These are phyloP conservation scores for Acephala macrosclerotiorum DNA, from an alignment of 2,329 filamentous ascomycete genomes.

Conservation along the genomic window DNA sequence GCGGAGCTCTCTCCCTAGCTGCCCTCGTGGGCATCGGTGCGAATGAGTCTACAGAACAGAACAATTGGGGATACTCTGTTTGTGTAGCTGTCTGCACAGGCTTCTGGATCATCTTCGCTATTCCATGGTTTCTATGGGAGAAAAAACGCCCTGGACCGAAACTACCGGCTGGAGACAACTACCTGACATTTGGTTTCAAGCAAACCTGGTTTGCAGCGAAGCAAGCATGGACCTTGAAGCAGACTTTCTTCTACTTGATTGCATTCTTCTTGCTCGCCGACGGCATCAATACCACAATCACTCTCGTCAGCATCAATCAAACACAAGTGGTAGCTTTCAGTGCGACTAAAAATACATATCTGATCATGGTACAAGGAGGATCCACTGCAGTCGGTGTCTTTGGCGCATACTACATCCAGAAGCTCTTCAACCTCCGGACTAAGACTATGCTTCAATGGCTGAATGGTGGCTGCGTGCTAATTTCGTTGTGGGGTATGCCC, in stretches of 20 bases:
- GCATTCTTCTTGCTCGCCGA: constrained; percentile 43
- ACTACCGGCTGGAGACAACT: constrained; percentile 39
- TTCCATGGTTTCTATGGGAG: constrained; percentile 44
- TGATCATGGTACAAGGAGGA: constrained; percentile 41
- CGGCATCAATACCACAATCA: constrained; percentile 39
- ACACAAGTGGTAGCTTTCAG: constrained; percentile 42
- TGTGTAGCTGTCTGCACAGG: constrained; percentile 42
- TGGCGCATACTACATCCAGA: constrained; percentile 39
- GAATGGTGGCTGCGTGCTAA: constrained; percentile 39
- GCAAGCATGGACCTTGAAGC: constrained; percentile 40
- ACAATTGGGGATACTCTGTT: constrained; percentile 44
- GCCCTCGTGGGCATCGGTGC: constrained; percentile 39
- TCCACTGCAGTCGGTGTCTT: constrained; percentile 38
- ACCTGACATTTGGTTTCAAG: constrained; percentile 42
- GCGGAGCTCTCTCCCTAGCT: constrained; percentile 39
- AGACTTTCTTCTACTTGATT: constrained; percentile 42
- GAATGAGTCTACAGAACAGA: constrained; percentile 35
- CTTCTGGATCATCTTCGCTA: constrained; percentile 43
- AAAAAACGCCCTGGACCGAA: constrained; percentile 43
- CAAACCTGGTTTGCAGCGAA: constrained; percentile 41
- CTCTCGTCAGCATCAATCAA: constrained; percentile 41
- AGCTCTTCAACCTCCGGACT: constrained; percentile 38
- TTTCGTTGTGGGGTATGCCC: constrained; percentile 42
- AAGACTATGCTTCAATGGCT: constrained; percentile 42
- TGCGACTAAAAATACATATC: constrained; percentile 40